These are phyloP conservation scores for Mycena capillaripes DNA, from an alignment of 768 basidiomycete genomes.

Conservation along the genomic window DNA sequence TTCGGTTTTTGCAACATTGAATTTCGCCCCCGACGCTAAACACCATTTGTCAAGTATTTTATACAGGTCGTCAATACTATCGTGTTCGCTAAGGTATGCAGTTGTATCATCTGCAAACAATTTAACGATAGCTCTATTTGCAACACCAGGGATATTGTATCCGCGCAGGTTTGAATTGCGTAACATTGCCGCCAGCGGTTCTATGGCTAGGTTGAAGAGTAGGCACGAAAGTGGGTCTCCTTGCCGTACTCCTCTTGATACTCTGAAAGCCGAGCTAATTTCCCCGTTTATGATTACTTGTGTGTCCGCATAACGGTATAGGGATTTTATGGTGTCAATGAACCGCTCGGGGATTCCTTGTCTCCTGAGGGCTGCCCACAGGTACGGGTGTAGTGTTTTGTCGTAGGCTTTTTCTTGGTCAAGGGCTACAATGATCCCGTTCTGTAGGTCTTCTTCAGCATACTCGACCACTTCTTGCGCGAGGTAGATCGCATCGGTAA, in stretches of 20 bases:
- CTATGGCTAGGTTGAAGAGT: no score
- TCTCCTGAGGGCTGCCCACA: neutral
- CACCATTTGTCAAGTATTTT: no score
- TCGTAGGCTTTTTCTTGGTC: no score
- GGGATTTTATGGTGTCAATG: neutral
- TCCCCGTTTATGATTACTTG: neutral
- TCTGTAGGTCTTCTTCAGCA: neutral
- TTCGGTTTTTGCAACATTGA: no score
- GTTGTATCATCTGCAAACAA: slow-evolving; percentile 29
- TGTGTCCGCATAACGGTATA: neutral
- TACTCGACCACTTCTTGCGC: neutral
- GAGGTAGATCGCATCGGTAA: neutral
- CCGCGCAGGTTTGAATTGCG: no score
- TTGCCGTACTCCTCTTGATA: neutral
- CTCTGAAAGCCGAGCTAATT: neutral
- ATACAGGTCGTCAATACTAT: slow-evolving; percentile 19
- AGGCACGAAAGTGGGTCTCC: neutral
- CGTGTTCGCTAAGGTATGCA: no score
- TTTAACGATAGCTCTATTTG: no score
- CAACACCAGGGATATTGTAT: no score
- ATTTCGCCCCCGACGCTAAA: no score
- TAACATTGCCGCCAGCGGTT: no score
- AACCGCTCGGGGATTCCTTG: neutral
- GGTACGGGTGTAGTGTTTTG: neutral
- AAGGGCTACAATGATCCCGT: no score